Evolutionary conservation across 306 rosid genomes (phyloP).

Genomic region (Glycine soja): DNA sequence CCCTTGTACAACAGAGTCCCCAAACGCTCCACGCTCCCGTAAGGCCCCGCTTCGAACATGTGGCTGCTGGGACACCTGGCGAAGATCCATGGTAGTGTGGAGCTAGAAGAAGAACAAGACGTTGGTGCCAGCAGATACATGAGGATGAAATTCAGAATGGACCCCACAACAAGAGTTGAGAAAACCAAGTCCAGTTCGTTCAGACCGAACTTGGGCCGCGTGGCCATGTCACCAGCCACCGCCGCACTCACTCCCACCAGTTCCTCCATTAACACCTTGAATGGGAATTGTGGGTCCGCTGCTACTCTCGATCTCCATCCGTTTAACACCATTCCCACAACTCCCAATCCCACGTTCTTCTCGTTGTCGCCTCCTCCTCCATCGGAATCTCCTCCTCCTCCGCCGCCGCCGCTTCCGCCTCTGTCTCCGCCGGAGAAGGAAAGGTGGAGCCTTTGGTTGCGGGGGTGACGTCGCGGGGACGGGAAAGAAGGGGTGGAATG

Average conservation of each 20-base stretch:
- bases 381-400: not conserved
- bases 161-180: conserved; percentile 93
- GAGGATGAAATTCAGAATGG: conserved; percentile 80
- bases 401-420: conserved; percentile 46
- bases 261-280: conserved; percentile 93
- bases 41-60: conserved; percentile 87
- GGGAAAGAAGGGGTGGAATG: conserved; percentile 36
- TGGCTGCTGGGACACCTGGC: conserved; percentile 77
- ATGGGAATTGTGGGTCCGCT: conserved; percentile 93
- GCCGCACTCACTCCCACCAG: conserved; percentile 82
- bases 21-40: conserved; percentile 50
- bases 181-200: conserved; percentile 93
- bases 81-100: conserved; percentile 64
- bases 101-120: conserved; percentile 29
- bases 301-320: conserved; percentile 92
- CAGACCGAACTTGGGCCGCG: conserved; percentile 90
- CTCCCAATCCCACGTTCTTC: conserved; percentile 51
- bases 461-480: conserved; percentile 12
- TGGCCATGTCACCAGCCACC: conserved; percentile 90
- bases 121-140: conserved; percentile 95
- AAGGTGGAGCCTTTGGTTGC: conserved; percentile 42
- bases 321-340: conserved; percentile 59
- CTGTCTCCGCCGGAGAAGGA: conserved; percentile 59
- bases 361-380: no score
- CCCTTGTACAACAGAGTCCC: conserved; percentile 85